phyloP scores from a whole-genome alignment of 805 yeast species.

The Ogataea trehaloabstinens region DNA sequence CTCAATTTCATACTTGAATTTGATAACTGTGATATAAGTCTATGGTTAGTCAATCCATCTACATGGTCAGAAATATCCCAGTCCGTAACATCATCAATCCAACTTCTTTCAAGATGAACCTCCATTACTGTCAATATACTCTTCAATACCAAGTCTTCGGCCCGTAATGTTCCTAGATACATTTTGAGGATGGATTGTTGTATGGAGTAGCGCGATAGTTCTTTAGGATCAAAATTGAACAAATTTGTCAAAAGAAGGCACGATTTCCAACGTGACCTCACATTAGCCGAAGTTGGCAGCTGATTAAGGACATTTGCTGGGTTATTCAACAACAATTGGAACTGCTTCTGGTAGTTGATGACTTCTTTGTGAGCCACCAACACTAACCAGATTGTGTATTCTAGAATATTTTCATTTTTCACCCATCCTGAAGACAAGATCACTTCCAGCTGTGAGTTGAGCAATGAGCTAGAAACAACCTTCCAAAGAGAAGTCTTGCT shows the following conservation, averaged over 20 bases:
- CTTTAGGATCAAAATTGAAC: slow-evolving; percentile 44
- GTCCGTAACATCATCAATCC: slow-evolving; percentile 59
- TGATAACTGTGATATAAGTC: slow-evolving; percentile 11
- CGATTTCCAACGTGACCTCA: slow-evolving; percentile 38
- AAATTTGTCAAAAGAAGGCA: slow-evolving; percentile 48
- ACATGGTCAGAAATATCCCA: slow-evolving; percentile 55
- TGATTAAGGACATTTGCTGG: slow-evolving; percentile 36
- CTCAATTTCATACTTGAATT: slow-evolving; percentile 38
- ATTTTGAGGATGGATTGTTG: slow-evolving; percentile 49
- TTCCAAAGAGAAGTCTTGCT: slow-evolving; percentile 34
- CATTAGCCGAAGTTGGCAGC: slow-evolving; percentile 22
- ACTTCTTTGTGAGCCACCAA: slow-evolving; percentile 34
- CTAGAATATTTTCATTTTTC: slow-evolving; percentile 37
- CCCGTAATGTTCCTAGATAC: slow-evolving; percentile 61
- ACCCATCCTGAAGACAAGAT: slow-evolving; percentile 51
- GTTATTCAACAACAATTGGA: slow-evolving; percentile 65
- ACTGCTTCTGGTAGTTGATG: slow-evolving; percentile 46
- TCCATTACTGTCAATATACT: slow-evolving; percentile 59
- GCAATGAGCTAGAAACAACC: slow-evolving; percentile 41
- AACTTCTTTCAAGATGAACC: slow-evolving; percentile 43
- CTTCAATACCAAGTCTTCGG: slow-evolving; percentile 63
- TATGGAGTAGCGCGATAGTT: slow-evolving; percentile 45
- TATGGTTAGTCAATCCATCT: slow-evolving; percentile 3
- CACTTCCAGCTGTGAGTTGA: slow-evolving; percentile 67
- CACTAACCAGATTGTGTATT: slow-evolving; percentile 42